Percentiles rank a stretch among this genome's conserved stretches.
Conservation (phyloP, 108 stramenopile genomes). For the Discostella stelligeroides region DNA sequence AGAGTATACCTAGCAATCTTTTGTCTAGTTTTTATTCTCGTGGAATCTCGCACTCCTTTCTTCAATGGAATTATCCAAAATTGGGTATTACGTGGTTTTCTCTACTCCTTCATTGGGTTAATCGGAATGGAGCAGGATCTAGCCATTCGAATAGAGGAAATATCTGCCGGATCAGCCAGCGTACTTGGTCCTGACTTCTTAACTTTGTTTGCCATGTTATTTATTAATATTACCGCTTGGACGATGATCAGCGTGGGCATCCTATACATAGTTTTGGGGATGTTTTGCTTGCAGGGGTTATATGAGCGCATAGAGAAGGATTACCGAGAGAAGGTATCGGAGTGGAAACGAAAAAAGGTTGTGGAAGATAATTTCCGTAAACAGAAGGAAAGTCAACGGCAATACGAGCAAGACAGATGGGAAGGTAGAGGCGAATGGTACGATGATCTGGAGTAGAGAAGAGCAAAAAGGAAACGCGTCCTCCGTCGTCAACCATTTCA, state of each 20-base stretch:
- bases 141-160: slow-evolving; percentile 60
- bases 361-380: slow-evolving; percentile 25
- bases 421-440: slow-evolving; percentile 50
- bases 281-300: slow-evolving; percentile 40
- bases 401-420: slow-evolving; percentile 34
- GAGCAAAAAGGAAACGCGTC: no score
- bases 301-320: slow-evolving; percentile 44
- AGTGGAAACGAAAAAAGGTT: slow-evolving; percentile 46
- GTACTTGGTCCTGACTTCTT: slow-evolving; percentile 42
- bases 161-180: slow-evolving; percentile 30
- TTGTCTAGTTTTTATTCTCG: slow-evolving; percentile 61
- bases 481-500: no score
- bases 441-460: slow-evolving; percentile 32
- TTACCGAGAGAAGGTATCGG: slow-evolving; percentile 27
- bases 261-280: slow-evolving; percentile 36
- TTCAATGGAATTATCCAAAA: slow-evolving; percentile 51
- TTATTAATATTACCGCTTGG: slow-evolving; percentile 47
- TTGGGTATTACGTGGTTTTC: slow-evolving; percentile 65
- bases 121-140: slow-evolving; percentile 74
- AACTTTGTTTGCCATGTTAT: slow-evolving; percentile 38
- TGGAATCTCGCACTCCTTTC: slow-evolving; percentile 58
- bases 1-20: slow-evolving; percentile 71
- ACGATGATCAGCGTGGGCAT: slow-evolving; percentile 44
- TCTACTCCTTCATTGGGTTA: slow-evolving; percentile 83
- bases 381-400: slow-evolving; percentile 30